Conservation (phyloP, 345 rosid genomes). For the Combretum micranthum region DNA sequence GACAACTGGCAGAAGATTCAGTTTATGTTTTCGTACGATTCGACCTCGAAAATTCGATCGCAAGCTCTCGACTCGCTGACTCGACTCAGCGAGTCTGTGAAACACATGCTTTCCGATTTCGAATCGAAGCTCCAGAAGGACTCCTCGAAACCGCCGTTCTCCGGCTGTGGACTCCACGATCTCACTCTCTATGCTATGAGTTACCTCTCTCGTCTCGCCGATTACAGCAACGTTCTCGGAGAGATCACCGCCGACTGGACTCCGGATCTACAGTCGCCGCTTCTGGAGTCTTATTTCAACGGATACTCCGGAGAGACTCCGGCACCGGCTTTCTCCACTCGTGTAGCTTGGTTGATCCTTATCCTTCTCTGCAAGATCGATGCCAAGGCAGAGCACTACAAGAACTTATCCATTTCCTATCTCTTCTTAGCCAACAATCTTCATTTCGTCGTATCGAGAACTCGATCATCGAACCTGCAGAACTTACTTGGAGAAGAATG, state of each 20-base stretch:
- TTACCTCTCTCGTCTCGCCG: conserved; percentile 44
- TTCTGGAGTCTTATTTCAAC: conserved; percentile 35
- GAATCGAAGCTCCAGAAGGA: conserved; percentile 47
- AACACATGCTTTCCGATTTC: conserved; percentile 28
- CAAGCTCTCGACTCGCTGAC: conserved; percentile 44
- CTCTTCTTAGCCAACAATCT: conserved; percentile 72
- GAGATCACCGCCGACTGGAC: conserved; percentile 37
- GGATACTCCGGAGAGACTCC: conserved; percentile 16
- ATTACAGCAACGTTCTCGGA: conserved; percentile 34
- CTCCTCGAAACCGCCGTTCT: conserved; percentile 29
- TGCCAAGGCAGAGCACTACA: conserved; percentile 49
- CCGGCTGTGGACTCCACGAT: conserved; percentile 49
- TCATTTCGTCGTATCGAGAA: conserved; percentile 41
- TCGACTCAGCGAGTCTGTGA: conserved; percentile 40
- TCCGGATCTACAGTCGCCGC: conserved; percentile 22
- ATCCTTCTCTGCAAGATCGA: conserved; percentile 64
- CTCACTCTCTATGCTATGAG: conserved; percentile 45
- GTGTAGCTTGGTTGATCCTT: conserved; percentile 51
- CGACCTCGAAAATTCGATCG: conserved; percentile 28
- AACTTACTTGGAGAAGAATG: conserved; percentile 57
- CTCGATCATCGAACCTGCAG: conserved; percentile 39
- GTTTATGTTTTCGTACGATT: conserved; percentile 42
- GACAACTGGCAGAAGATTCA: conserved; percentile 39
- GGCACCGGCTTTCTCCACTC: conserved; percentile 28
- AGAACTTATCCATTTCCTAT: conserved; percentile 38